A percentile compares a stretch with the other conserved stretches of the same genome.
phyloP scores from a whole-genome alignment of 352 stramenopile species.

The Thalassiosira allenii region DNA sequence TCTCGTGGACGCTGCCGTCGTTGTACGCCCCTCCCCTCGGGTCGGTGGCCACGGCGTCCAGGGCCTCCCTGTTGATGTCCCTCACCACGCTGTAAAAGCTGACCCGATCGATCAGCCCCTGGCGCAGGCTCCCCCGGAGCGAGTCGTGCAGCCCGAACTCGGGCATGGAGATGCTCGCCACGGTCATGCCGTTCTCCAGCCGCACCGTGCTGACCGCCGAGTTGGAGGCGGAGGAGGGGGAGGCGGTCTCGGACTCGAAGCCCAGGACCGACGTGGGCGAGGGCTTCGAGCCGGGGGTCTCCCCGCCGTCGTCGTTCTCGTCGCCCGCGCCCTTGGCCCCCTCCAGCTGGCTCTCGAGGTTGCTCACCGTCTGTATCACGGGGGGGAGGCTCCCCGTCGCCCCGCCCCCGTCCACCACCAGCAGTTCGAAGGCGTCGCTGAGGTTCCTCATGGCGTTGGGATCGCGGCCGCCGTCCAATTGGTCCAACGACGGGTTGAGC shows the following conservation, averaged over 20 bases:
- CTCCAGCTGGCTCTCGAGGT: not conserved
- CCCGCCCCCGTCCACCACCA: constrained; percentile 15
- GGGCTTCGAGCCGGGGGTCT: constrained; percentile 12
- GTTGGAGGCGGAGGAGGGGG: not conserved
- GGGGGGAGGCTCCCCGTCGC: not conserved
- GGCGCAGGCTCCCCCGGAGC: constrained; percentile 64
- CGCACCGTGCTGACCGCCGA: constrained; percentile 3
- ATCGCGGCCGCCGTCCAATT: not conserved
- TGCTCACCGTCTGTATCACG: not conserved
- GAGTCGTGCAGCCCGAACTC: constrained; percentile 41
- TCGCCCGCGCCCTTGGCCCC: not conserved
- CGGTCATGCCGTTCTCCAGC: constrained; percentile 46
- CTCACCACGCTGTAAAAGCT: constrained; percentile 83
- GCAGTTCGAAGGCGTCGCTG: constrained; percentile 48
- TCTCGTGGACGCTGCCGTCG: constrained; percentile 31
- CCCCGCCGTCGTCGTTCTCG: not conserved
- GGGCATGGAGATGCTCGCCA: constrained; percentile 39
- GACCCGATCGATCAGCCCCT: constrained; percentile 71
- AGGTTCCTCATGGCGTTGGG: constrained; percentile 42
- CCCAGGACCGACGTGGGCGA: constrained; percentile 44
- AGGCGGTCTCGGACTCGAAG: constrained; percentile 13
- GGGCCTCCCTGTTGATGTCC: constrained; percentile 85
- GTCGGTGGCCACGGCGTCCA: constrained; percentile 70
- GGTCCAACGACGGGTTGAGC: no score
- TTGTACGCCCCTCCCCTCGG: constrained; percentile 38